Conservation (phyloP, 495 filamentous ascomycete species). For the Penicillium diatomitis region DNA sequence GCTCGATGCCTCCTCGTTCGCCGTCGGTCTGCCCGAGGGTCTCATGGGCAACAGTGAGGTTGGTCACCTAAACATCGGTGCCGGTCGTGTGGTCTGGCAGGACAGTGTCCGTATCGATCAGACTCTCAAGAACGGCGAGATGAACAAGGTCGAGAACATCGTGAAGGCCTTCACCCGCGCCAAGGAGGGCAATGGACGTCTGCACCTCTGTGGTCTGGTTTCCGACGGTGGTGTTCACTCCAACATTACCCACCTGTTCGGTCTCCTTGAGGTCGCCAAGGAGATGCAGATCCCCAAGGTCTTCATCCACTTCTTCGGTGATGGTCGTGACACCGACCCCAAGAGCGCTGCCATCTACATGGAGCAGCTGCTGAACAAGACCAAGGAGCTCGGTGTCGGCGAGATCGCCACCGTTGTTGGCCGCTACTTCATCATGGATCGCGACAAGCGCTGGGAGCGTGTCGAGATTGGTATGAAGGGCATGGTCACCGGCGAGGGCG, state of each 20-base stretch:
- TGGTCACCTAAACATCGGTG: conserved; percentile 96
- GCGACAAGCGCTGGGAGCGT: conserved; percentile 97
- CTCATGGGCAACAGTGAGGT: conserved; percentile 99
- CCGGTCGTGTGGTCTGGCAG: conserved; percentile 96
- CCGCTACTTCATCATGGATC: conserved; percentile 98
- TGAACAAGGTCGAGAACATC: conserved; percentile 71
- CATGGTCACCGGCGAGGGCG: conserved; percentile 75
- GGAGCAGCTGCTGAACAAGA: conserved; percentile 68
- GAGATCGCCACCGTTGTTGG: conserved; percentile 90
- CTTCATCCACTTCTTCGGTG: conserved; percentile 98
- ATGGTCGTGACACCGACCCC: conserved; percentile 95
- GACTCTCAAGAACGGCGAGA: conserved; percentile 79
- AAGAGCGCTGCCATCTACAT: conserved; percentile 83
- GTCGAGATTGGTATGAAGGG: conserved; percentile 84
- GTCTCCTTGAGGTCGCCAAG: conserved; percentile 80
- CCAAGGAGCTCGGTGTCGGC: conserved; percentile 75
- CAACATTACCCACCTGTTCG: conserved; percentile 86
- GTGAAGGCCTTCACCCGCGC: conserved; percentile 68
- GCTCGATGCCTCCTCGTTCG: conserved; percentile 90
- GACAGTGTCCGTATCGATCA: conserved; percentile 97
- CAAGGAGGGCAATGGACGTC: conserved; percentile 79
- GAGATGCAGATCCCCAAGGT: conserved; percentile 78
- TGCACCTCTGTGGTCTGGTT: conserved; percentile 83
- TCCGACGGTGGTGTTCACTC: conserved; percentile 95
- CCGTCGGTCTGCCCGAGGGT: conserved; percentile 90